These are phyloP conservation scores for Amaranthus tricolor DNA, from an alignment of 179 eudicot genomes.

Conservation along the genomic window DNA sequence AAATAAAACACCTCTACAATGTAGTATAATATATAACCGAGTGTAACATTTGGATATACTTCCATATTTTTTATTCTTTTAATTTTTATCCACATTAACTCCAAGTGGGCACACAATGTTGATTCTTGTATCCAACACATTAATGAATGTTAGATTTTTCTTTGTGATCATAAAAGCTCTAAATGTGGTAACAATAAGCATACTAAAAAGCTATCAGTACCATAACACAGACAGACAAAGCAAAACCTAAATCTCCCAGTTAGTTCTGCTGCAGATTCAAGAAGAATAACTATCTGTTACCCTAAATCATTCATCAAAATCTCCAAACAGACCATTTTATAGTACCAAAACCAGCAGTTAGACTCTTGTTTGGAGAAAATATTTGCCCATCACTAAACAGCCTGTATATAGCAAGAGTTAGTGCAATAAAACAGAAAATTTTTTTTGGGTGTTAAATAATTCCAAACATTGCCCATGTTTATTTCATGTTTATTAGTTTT, in stretches of 20 bases:
- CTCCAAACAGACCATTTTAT: neutral
- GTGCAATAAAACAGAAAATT: neutral
- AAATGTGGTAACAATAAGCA: neutral
- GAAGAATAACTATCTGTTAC: neutral
- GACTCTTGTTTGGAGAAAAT: neutral
- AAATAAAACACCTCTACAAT: too few species aligned
- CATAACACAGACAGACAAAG: slow-evolving; percentile 17
- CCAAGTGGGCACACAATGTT: too few species aligned
- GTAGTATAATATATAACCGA: too few species aligned
- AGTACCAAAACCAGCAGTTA: neutral
- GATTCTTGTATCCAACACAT: neutral
- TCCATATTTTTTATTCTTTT: too few species aligned
- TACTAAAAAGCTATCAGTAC: neutral
- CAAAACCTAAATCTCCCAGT: slow-evolving; percentile 29
- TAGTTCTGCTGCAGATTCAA: slow-evolving; percentile 20
- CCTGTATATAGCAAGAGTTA: slow-evolving; percentile 18
- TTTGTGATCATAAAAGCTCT: slow-evolving; percentile 20
- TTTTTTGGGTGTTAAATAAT: slow-evolving; percentile 17
- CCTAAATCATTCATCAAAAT: slow-evolving; percentile 10
- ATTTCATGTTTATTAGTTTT: slow-evolving; percentile 13
- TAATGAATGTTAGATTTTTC: slow-evolving; percentile 1
- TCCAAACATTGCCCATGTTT: slow-evolving; percentile 43
- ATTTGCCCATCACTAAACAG: slow-evolving; percentile 31
- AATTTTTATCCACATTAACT: too few species aligned
- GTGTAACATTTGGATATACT: too few species aligned